These are phyloP conservation scores for Ustilago sp. DNA, from an alignment of 1,284 basidiomycete species.

Conservation along the genomic window DNA sequence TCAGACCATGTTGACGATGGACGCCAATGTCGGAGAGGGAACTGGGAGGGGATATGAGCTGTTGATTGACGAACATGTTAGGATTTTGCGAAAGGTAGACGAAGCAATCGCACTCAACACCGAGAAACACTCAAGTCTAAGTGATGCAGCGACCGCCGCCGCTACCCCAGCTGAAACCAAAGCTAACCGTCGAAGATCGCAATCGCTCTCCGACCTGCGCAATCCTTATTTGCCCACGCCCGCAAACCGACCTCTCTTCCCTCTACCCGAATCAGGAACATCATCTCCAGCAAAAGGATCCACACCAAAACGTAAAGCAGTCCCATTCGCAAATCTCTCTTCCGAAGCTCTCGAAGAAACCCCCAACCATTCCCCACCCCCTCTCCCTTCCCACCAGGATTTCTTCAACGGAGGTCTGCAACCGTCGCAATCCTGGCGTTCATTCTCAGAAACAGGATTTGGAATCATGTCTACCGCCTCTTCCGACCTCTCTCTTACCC, in stretches of 20 bases:
- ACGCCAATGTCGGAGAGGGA: not conserved
- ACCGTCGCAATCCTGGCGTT: conserved; percentile 33
- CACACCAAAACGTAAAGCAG: conserved; percentile 23
- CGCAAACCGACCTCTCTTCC: not conserved
- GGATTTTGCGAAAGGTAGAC: conserved; percentile 49
- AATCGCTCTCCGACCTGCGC: conserved; percentile 31
- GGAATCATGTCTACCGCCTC: conserved; percentile 28
- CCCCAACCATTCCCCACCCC: not conserved
- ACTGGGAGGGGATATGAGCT: conserved; percentile 17
- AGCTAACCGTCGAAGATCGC: conserved; percentile 23
- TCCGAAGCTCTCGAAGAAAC: conserved; percentile 21
- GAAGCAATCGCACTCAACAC: conserved; percentile 1
- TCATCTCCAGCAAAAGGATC: not conserved
- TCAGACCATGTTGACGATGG: conserved; percentile 24
- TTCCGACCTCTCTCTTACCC: conserved; percentile 23
- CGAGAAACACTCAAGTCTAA: not conserved
- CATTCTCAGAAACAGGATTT: conserved; percentile 44
- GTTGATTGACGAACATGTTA: conserved; percentile 51
- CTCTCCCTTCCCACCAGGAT: not conserved
- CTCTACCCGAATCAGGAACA: conserved; percentile 13
- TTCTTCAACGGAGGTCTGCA: conserved; percentile 22
- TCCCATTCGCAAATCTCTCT: conserved; percentile 1
- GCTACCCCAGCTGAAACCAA: conserved; percentile 6
- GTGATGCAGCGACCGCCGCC: not conserved
- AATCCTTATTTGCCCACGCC: not conserved